A percentile compares a stretch with the other conserved stretches of the same genome.
phyloP scores from a whole-genome alignment of 2,329 filamentous ascomycete species.

The Alternaria tenuissima region DNA sequence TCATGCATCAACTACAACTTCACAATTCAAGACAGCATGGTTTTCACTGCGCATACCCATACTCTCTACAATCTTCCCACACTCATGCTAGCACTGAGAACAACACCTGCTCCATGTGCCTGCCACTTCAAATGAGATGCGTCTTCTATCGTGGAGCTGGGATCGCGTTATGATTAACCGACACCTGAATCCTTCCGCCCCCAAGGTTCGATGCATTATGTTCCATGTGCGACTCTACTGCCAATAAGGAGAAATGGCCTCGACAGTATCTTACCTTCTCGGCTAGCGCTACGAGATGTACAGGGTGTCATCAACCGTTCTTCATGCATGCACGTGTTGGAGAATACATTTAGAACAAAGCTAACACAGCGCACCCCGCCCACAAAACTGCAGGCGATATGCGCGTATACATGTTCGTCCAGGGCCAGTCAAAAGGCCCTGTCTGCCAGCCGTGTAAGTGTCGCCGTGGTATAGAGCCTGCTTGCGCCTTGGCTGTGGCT shows the following conservation, averaged over 20 bases:
- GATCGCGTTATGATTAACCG: neutral
- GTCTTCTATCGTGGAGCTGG: neutral
- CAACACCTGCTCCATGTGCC: neutral
- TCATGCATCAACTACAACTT: conserved; percentile 1
- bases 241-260: neutral
- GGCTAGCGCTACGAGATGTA: neutral
- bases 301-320: neutral
- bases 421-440: neutral
- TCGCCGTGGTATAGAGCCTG: neutral
- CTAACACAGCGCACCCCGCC: neutral
- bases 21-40: neutral
- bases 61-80: neutral
- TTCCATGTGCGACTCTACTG: neutral
- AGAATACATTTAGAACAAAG: neutral
- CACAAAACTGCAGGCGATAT: neutral
- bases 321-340: neutral
- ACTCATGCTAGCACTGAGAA: neutral
- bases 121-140: neutral
- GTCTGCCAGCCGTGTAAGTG: neutral
- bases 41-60: neutral
- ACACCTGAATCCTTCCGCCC: neutral
- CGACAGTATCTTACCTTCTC: neutral
- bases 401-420: neutral
- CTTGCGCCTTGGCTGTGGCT: neutral
- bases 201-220: neutral